Base-by-base conservation (phyloP, 2,329 filamentous ascomycete genomes). In the Fusarium pseudocircinatum region DNA sequence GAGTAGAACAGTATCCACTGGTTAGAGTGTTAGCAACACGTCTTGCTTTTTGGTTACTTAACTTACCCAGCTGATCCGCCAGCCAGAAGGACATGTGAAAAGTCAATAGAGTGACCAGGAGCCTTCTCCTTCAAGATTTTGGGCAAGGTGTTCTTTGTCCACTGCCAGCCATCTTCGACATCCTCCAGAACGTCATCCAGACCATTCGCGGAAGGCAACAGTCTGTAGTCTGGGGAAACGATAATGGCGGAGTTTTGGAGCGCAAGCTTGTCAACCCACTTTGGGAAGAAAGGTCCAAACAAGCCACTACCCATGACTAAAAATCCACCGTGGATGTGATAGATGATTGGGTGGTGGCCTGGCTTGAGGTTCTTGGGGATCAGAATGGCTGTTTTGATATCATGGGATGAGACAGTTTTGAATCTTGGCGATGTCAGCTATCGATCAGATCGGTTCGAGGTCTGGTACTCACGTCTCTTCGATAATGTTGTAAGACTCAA, bases 281-380 rank as follows among this genome's bases (percentile, higher is more conserved):
- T 71, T 2, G 74, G 63, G 39, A 80, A 80, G 60, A 80, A 79
- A 3, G 73, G 61, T 0, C 69, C 66, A 11, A 75, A 79, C 0
- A 80, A 18, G 14, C 63, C 66, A 10, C 78, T 70, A 0, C 52
- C 77, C 20, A 63, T 71, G 24, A 75, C 67, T 1, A 80, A 69
- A 24, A 76, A 79, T 0, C 78, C 78, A 0, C 78, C 78, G n/a
- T 80, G 78, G 1, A 79, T 54, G 32, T 79, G 70, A 30, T 69
- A 68, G 11, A 78, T 69, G 4, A 79, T 42, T 0, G 78, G 77
- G 42, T 77, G 69, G 2, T n/a, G 28, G 1, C 76, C 76, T 3
- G 75, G 63, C 6, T 75, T 67, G 7, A 79, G 60, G 22, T 47
- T 42, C 36, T 79, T 79, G 22, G 78, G 78, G 16, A 79, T 59